Evolutionary conservation across 140 eudicot genomes (phyloP).

Genomic region (Bidens hawaiensis): DNA sequence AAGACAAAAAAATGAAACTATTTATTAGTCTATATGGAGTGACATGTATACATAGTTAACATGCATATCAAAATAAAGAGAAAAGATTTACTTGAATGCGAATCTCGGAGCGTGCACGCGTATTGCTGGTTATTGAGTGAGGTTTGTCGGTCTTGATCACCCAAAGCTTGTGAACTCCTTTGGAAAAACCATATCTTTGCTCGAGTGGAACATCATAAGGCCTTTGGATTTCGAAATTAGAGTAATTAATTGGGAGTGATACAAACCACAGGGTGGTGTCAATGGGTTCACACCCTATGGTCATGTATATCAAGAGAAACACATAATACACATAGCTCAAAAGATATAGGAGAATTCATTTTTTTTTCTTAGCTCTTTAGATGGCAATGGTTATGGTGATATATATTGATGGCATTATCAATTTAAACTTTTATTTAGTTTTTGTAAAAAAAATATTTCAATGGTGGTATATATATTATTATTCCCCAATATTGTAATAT

Average conservation of each 20-base stretch:
- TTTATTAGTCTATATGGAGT: not conserved
- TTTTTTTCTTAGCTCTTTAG: not conserved
- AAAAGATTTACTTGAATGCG: constrained; percentile 22
- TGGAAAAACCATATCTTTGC: constrained; percentile 25
- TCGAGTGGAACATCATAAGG: constrained; percentile 31
- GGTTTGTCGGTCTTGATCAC: constrained; percentile 39
- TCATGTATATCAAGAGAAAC: not conserved
- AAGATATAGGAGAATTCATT: not conserved
- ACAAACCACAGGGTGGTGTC: constrained; percentile 34
- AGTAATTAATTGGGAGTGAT: constrained; percentile 26
- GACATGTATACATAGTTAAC: not conserved
- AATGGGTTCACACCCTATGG: constrained; percentile 3
- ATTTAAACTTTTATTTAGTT: no score
- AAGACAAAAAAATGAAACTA: not conserved
- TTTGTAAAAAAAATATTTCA: no score
- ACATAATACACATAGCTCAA: constrained; percentile 5
- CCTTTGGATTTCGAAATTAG: constrained; percentile 29
- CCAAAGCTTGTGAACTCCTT: constrained; percentile 39
- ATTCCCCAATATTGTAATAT: no score
- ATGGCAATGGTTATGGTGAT: not conserved
- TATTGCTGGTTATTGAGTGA: constrained; percentile 12
- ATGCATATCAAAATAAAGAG: no score
- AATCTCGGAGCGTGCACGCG: constrained; percentile 32
- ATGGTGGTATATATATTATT: no score
- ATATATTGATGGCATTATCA: no score